Evolutionary conservation across 2,329 filamentous ascomycete species (phyloP), one percentile per base, ranked within the genome.

Genomic region (Septoria linicola): DNA sequence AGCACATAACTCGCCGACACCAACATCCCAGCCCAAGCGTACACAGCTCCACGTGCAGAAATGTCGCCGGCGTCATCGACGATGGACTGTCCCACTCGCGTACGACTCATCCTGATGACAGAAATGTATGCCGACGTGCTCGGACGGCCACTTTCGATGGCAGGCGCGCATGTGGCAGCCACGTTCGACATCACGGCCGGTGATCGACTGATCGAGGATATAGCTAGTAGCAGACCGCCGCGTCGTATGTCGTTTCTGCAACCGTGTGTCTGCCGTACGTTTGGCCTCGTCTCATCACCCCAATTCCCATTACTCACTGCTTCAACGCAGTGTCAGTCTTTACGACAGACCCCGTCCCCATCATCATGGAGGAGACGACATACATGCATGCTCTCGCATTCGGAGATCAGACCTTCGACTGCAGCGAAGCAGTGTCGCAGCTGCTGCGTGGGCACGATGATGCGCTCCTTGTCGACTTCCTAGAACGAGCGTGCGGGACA

Each of bases 371-470:
- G 19, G 34, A 44, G 17, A 23, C 20, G n/a, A 16, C 34, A 23
- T 40, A 23, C 21, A 46, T 53, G 36, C 44, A 34, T 11, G 40
- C 42, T 40, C 55, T 55, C 43, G 49, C 59, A n/a, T 61, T 61
- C 49, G 59, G 59, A 5, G 57, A 61, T 42, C 57, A 60, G 48
- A 61, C 59, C 16, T 57, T 45, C 36, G 55, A 61, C 48, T 51
- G 59, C 27, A 54, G 46, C 11, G 46, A 51, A 19, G 37, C 45
- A 17, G 41, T 61, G 11, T 44, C 49, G 23, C 48, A 44, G 30
- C 45, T 61, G 7, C 39, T 58, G 8, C 41, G 46, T n/a, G 51
- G 20, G 11, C 36, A 35, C n/a, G 41, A 54, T 14, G 53, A 58
- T 49, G 42, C 50, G 1, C 13, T 58, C 17, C 36, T 58, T 14